These are phyloP conservation scores for Verbena officinalis DNA, from an alignment of 257 asterid species.

Conservation along the genomic window DNA sequence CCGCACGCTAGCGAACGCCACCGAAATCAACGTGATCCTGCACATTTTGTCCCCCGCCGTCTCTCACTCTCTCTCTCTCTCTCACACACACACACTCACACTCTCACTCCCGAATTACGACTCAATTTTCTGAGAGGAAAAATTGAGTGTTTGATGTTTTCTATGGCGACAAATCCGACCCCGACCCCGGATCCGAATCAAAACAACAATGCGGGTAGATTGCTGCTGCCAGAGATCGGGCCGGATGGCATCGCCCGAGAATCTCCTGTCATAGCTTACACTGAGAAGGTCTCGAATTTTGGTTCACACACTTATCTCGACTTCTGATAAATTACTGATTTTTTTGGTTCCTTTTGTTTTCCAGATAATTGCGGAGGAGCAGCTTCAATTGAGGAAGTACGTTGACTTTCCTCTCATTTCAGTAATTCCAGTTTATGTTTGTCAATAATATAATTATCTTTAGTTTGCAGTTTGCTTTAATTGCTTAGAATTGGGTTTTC, in stretches of 20 bases:
- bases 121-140: constrained; percentile 5
- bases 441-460: background rate
- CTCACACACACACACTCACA: no score
- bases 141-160: constrained; percentile 23
- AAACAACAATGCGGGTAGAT: constrained; percentile 39
- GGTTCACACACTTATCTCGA: background rate
- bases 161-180: constrained; percentile 55
- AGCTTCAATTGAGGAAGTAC: constrained; percentile 87
- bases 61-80: background rate
- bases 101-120: background rate
- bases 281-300: constrained; percentile 61
- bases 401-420: constrained; percentile 39
- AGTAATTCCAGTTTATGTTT: constrained; percentile 16
- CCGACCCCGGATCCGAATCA: constrained; percentile 30
- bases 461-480: background rate
- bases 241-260: constrained; percentile 88
- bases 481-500: background rate
- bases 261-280: constrained; percentile 80
- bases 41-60: background rate
- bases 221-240: constrained; percentile 77
- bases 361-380: constrained; percentile 86
- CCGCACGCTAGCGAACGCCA: constrained; percentile 1
- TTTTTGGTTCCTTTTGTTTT: constrained; percentile 20
- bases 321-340: constrained; percentile 7
- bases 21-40: constrained; percentile 20